Conservation (phyloP, 1,284 basidiomycete species). For the Ustilago nuda region DNA sequence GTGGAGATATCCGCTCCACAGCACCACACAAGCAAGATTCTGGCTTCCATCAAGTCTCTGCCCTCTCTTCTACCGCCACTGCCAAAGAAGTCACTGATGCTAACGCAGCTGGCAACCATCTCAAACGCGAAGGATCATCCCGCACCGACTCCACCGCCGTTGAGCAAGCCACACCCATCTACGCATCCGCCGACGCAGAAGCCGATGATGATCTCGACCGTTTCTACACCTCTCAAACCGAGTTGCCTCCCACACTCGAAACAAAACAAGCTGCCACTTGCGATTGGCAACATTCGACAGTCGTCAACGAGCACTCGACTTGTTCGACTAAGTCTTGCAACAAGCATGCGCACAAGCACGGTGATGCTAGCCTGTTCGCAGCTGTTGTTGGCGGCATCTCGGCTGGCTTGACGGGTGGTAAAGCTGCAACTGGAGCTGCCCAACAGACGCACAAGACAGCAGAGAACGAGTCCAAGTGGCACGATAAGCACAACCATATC, state of each 20-base stretch:
- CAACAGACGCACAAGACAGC: conserved; percentile 18
- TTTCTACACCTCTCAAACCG: conserved; percentile 43
- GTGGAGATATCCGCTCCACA: conserved; percentile 23
- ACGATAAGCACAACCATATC: conserved; percentile 35
- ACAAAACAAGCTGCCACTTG: conserved; percentile 7
- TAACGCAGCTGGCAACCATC: not conserved
- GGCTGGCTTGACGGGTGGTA: conserved; percentile 23
- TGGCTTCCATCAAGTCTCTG: conserved; percentile 27
- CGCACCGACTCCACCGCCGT: conserved; percentile 14
- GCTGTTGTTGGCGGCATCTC: conserved; percentile 39
- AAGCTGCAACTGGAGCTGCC: conserved; percentile 19
- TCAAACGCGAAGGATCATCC: conserved; percentile 10
- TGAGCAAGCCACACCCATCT: conserved; percentile 16
- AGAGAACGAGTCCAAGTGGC: conserved; percentile 17
- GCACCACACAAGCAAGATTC: conserved; percentile 43
- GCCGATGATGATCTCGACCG: conserved; percentile 38
- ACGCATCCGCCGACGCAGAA: conserved; percentile 12
- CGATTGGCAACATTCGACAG: conserved; percentile 31
- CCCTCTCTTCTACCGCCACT: conserved; percentile 1
- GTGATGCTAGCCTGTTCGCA: conserved; percentile 36
- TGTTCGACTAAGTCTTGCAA: conserved; percentile 3
- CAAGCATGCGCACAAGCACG: conserved; percentile 25
- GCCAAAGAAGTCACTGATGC: not conserved
- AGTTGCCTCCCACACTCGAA: conserved; percentile 34
- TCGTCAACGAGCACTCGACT: conserved; percentile 14